Evolutionary conservation across 495 filamentous ascomycete genomes (phyloP).

Genomic region (Aspergillus taichungensis): DNA sequence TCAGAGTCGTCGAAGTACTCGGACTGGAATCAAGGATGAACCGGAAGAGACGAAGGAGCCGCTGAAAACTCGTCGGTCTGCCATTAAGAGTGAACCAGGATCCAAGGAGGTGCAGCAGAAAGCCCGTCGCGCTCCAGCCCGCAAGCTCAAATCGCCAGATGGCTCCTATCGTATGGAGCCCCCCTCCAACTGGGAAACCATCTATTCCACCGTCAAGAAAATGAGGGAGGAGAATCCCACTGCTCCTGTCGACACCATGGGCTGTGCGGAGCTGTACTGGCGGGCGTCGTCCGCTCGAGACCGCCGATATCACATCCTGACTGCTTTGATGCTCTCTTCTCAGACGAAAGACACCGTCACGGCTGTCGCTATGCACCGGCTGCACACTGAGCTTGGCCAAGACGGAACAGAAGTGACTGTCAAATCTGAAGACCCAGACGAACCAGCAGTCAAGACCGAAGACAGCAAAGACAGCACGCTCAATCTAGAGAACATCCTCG

Average conservation of each 20-base stretch:
- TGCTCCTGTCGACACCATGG: constrained; percentile 96
- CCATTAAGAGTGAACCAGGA: constrained; percentile 18
- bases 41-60: constrained; percentile 7
- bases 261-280: constrained; percentile 67
- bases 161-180: constrained; percentile 50
- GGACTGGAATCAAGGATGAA: not conserved
- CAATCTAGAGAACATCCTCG: constrained; percentile 71
- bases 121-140: constrained; percentile 53
- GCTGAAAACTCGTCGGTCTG: constrained; percentile 3
- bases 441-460: constrained; percentile 13
- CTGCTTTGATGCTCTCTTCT: constrained; percentile 89
- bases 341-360: constrained; percentile 97
- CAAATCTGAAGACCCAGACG: constrained; percentile 9
- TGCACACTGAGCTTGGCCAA: constrained; percentile 63
- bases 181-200: constrained; percentile 75
- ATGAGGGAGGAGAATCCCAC: constrained; percentile 68
- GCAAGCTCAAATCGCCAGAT: constrained; percentile 48
- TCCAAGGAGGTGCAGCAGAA: constrained; percentile 28
- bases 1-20: too few relatives aligned
- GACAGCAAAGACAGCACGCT: constrained; percentile 44
- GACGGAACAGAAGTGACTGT: constrained; percentile 10
- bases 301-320: constrained; percentile 81
- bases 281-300: constrained; percentile 40
- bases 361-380: constrained; percentile 68
- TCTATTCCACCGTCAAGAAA: constrained; percentile 66